Evolutionary conservation across 768 basidiomycete genomes (phyloP).

Genomic region (Rhodotorula toruloides): DNA sequence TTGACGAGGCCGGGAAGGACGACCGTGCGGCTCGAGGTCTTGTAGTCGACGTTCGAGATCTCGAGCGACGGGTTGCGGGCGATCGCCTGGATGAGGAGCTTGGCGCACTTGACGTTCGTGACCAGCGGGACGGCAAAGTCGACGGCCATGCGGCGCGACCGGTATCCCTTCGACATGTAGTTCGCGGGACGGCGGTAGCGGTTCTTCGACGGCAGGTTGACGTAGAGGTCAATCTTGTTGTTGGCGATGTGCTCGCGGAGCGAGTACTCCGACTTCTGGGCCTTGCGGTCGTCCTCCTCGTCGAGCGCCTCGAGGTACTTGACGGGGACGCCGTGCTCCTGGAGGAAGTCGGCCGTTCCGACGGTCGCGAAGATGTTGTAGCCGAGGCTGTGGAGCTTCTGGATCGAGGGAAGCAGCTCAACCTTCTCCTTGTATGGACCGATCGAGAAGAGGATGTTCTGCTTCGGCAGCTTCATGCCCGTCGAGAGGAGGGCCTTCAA

Average conservation of each 20-base stretch:
- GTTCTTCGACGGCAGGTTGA: slow-evolving; percentile 98
- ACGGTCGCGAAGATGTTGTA: slow-evolving; percentile 96
- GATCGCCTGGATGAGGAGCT: slow-evolving; percentile 87
- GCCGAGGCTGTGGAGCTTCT: slow-evolving; percentile 86
- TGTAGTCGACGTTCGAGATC: slow-evolving; percentile 83
- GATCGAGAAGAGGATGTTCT: slow-evolving; percentile 94
- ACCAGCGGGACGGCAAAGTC: slow-evolving; percentile 96
- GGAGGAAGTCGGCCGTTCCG: slow-evolving; percentile 95
- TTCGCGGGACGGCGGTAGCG: slow-evolving; percentile 93
- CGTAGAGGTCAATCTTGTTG: slow-evolving; percentile 91
- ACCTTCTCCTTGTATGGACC: slow-evolving; percentile 97
- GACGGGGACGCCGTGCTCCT: slow-evolving; percentile 93
- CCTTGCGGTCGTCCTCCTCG: slow-evolving; percentile 55
- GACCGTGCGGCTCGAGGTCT: slow-evolving; percentile 85
- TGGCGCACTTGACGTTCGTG: slow-evolving; percentile 98
- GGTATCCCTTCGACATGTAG: slow-evolving; percentile 94
- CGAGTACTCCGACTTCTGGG: slow-evolving; percentile 95
- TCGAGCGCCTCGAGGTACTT: slow-evolving; percentile 49
- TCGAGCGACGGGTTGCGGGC: slow-evolving; percentile 76
- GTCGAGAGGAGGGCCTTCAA: slow-evolving; percentile 95
- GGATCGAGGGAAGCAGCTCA: slow-evolving; percentile 88
- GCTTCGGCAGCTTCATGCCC: slow-evolving; percentile 88
- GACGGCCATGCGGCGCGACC: slow-evolving; percentile 95
- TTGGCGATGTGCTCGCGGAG: slow-evolving; percentile 84
- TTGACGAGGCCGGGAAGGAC: slow-evolving; percentile 89